Evolutionary conservation across 192 early-diverging fungal genomes (phyloP).

Genomic region (Geranomyces michiganensis): DNA sequence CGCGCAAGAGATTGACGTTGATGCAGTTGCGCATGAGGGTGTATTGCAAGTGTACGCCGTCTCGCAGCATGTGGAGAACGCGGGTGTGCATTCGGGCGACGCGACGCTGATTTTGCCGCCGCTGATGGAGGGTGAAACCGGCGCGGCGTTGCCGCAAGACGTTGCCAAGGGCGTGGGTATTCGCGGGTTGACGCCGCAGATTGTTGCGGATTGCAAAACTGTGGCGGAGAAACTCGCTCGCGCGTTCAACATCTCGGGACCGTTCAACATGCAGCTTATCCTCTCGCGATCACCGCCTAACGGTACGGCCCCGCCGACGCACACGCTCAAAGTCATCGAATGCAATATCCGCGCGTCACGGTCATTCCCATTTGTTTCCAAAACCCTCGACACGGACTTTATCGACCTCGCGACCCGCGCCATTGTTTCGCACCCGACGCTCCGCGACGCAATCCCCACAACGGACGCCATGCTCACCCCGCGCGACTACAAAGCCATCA

Average conservation of each 20-base stretch:
- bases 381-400: slow-evolving; percentile 89
- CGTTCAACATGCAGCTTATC: slow-evolving; percentile 99
- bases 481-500: slow-evolving; percentile 76
- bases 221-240: slow-evolving; percentile 86
- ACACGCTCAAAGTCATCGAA: slow-evolving; percentile 91
- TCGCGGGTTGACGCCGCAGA: slow-evolving; percentile 48
- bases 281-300: slow-evolving; percentile 37
- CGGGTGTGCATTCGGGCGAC: slow-evolving; percentile 98
- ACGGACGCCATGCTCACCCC: slow-evolving; percentile 51
- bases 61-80: slow-evolving; percentile 98
- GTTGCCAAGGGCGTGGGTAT: slow-evolving; percentile 39
- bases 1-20: slow-evolving; percentile 98
- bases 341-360: slow-evolving; percentile 97
- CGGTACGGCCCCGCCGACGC: slow-evolving; percentile 23
- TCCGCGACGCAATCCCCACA: slow-evolving; percentile 51
- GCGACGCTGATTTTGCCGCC: slow-evolving; percentile 90
- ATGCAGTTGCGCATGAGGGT: slow-evolving; percentile 94
- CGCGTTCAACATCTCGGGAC: slow-evolving; percentile 94
- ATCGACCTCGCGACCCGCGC: slow-evolving; percentile 90
- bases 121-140: slow-evolving; percentile 36
- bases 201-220: slow-evolving; percentile 59
- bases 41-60: slow-evolving; percentile 93
- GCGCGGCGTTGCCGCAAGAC: neutral
- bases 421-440: slow-evolving; percentile 63
- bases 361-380: slow-evolving; percentile 97